Evolutionary conservation across 2,329 filamentous ascomycete species (phyloP).

Genomic region (Fusarium sp.): DNA sequence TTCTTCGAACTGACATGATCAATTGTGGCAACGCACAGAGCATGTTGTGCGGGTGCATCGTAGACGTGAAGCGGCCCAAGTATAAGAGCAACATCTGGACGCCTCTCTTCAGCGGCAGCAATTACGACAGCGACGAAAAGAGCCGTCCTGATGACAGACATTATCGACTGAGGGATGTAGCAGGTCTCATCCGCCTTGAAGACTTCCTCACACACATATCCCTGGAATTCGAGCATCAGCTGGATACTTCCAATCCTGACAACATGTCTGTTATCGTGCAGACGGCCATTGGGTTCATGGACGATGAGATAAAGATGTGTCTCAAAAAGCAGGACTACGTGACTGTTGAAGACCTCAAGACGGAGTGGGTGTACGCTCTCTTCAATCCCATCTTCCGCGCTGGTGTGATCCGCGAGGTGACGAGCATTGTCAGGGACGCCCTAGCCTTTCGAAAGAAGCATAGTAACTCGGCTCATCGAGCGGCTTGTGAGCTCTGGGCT

Average conservation of each 20-base stretch:
- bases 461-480: conserved; percentile 6
- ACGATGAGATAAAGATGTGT: conserved; percentile 18
- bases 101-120: conserved; percentile 12
- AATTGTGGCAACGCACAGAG: conserved; percentile 19
- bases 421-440: conserved; percentile 12
- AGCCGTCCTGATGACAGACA: not conserved
- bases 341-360: conserved; percentile 3
- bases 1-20: conserved; percentile 6
- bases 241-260: not conserved
- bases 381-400: conserved; percentile 2
- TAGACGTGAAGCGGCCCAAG: conserved; percentile 23
- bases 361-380: conserved; percentile 19
- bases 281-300: conserved; percentile 16
- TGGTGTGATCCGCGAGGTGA: conserved; percentile 14
- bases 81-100: conserved; percentile 34
- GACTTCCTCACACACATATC: conserved; percentile 30
- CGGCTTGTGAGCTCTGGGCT: conserved; percentile 19
- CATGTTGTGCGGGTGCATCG: conserved; percentile 30
- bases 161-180: conserved; percentile 30
- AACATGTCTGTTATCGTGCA: not conserved
- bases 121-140: not conserved
- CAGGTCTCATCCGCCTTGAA: conserved; percentile 29
- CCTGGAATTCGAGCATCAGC: conserved; percentile 10
- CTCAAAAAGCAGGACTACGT: not conserved
- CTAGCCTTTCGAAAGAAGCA: conserved; percentile 11